phyloP scores from a whole-genome alignment of 1,139 yeast species.

The Kodamaea sp. region DNA sequence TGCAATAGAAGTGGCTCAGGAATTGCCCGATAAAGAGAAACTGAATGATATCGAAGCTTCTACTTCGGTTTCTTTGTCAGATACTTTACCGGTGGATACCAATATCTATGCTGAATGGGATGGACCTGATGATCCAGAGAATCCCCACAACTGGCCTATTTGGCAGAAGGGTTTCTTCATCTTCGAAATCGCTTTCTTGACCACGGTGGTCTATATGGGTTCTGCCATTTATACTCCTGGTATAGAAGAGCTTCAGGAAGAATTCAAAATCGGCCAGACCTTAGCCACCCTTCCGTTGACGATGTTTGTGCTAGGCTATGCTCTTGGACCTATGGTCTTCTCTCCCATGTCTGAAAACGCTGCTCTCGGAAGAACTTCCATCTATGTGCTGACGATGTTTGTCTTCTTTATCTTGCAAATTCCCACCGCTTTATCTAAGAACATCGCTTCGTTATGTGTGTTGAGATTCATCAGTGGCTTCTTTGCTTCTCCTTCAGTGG shows the following conservation, averaged over 20 bases:
- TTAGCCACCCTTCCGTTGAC: slow-evolving; percentile 36
- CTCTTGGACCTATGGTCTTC: slow-evolving; percentile 39
- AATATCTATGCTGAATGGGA: slow-evolving; percentile 40
- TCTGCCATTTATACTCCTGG: slow-evolving; percentile 65
- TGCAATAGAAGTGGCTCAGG: slow-evolving; percentile 4
- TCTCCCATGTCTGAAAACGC: slow-evolving; percentile 41
- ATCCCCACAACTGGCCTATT: slow-evolving; percentile 58
- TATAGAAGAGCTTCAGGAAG: slow-evolving; percentile 25
- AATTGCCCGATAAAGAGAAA: too few species aligned
- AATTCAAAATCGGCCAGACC: slow-evolving; percentile 26
- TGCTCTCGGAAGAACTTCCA: slow-evolving; percentile 53
- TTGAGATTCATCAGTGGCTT: slow-evolving; percentile 35
- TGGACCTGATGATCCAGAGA: slow-evolving; percentile 54
- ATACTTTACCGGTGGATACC: too few species aligned
- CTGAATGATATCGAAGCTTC: too few species aligned
- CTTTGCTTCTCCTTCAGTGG: slow-evolving; percentile 36
- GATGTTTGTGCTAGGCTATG: slow-evolving; percentile 40
- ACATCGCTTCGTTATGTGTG: slow-evolving; percentile 31
- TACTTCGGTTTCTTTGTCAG: too few species aligned
- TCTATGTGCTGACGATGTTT: slow-evolving; percentile 30
- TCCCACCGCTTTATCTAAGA: slow-evolving; percentile 27
- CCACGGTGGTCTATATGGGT: slow-evolving; percentile 58
- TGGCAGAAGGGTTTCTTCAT: slow-evolving; percentile 39
- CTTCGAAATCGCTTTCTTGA: slow-evolving; percentile 43
- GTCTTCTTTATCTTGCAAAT: slow-evolving; percentile 34